phyloP scores from a whole-genome alignment of 2,329 filamentous ascomycete species.

The Fusarium brachygibbosum region DNA sequence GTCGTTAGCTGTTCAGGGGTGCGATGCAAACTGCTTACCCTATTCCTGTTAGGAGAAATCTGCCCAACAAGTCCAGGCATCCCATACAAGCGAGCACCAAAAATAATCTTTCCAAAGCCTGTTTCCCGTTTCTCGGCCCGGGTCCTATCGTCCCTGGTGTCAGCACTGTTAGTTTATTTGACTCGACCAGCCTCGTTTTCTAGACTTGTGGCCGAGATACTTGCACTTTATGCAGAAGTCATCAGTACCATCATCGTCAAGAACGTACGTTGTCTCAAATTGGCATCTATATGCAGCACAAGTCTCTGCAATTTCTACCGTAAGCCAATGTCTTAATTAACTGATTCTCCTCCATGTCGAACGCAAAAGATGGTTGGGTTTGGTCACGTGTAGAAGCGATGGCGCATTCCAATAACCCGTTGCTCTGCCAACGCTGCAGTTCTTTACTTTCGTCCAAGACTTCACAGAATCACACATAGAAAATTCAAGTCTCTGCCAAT shows the following conservation, averaged over 20 bases:
- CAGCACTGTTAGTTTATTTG: neutral
- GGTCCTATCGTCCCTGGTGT: constrained; percentile 1
- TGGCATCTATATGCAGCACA: neutral
- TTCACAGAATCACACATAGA: constrained; percentile 15
- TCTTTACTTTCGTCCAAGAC: constrained; percentile 7
- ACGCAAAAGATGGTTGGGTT: neutral
- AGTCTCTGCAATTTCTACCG: constrained; percentile 1
- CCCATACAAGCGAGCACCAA: constrained; percentile 5
- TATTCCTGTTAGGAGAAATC: neutral
- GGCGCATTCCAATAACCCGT: constrained; percentile 22
- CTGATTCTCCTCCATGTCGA: neutral
- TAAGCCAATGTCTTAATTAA: neutral
- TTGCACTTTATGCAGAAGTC: neutral
- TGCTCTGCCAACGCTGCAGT: constrained; percentile 32
- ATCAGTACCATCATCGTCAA: neutral
- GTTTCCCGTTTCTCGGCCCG: constrained; percentile 7
- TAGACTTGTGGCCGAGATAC: constrained; percentile 3
- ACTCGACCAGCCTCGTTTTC: constrained; percentile 21
- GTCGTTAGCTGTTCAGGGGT: neutral
- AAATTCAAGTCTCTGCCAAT: constrained; percentile 18
- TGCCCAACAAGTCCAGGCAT: neutral
- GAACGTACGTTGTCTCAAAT: neutral
- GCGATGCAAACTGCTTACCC: neutral
- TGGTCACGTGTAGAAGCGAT: constrained; percentile 31
- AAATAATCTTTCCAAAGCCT: constrained; percentile 23